These are phyloP conservation scores for Knufia petricola DNA, from an alignment of 2,329 filamentous ascomycete genomes.

Conservation along the genomic window DNA sequence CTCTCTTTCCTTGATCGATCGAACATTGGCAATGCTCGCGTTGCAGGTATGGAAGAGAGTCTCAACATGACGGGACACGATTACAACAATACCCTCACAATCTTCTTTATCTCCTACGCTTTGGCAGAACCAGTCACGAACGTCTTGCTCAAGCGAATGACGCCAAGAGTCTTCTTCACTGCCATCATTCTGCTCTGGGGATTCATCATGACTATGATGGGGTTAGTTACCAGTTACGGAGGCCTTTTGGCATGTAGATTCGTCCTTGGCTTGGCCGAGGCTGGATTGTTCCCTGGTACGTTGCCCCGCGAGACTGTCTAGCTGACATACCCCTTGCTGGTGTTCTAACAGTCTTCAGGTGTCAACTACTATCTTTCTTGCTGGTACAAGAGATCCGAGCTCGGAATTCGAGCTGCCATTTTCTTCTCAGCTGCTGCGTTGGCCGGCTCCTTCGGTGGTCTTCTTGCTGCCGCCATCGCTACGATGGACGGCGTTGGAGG, in stretches of 20 bases:
- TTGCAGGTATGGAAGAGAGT: conserved; percentile 24
- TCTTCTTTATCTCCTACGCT: conserved; percentile 77
- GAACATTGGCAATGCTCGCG: conserved; percentile 30
- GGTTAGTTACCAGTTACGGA: conserved; percentile 30
- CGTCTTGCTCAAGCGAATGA: conserved; percentile 63
- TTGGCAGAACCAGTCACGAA: conserved; percentile 68
- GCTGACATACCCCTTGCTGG: background rate
- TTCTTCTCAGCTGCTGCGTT: conserved; percentile 47
- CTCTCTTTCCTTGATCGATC: conserved; percentile 28
- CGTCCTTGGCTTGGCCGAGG: conserved; percentile 42
- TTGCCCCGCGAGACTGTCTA: background rate
- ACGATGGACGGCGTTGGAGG: conserved; percentile 31
- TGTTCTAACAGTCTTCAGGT: conserved; percentile 29
- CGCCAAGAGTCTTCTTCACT: conserved; percentile 63
- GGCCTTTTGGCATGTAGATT: conserved; percentile 39
- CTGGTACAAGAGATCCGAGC: conserved; percentile 48
- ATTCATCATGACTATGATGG: conserved; percentile 32
- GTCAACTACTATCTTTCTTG: conserved; percentile 39
- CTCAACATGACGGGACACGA: conserved; percentile 22
- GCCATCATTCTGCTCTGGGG: conserved; percentile 56
- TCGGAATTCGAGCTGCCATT: conserved; percentile 49
- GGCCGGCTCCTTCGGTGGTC: conserved; percentile 45
- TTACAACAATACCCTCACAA: conserved; percentile 48
- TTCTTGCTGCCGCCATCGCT: conserved; percentile 44
- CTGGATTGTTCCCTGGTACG: conserved; percentile 40